Evolutionary conservation across 768 basidiomycete species (phyloP).

Genomic region (Myochromella boudieri): DNA sequence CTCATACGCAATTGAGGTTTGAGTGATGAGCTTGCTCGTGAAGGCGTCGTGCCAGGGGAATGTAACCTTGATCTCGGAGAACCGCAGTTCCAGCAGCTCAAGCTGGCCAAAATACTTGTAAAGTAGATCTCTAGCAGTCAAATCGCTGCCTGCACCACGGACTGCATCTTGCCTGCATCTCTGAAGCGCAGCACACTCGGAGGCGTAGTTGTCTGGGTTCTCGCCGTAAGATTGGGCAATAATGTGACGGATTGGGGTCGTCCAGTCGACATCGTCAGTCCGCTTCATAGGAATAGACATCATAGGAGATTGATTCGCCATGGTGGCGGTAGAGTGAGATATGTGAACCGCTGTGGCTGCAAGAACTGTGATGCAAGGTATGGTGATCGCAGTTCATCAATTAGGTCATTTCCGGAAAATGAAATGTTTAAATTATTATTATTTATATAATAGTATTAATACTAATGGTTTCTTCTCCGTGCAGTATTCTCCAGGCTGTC

Average conservation of each 20-base stretch:
- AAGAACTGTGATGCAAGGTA: too few relatives aligned
- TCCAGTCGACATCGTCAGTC: conserved; percentile 98
- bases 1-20: conserved; percentile 96
- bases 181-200: conserved; percentile 84
- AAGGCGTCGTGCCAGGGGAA: conserved; percentile 99
- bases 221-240: conserved; percentile 95
- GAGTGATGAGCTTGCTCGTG: conserved; percentile 88
- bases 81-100: conserved; percentile 93
- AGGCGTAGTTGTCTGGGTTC: conserved; percentile 82
- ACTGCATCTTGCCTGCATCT: conserved; percentile 96
- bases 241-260: conserved; percentile 77
- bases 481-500: too few relatives aligned
- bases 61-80: conserved; percentile 93
- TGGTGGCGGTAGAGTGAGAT: too few relatives aligned
- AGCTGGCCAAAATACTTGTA: conserved; percentile 99
- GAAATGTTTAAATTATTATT: too few relatives aligned
- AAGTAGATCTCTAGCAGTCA: conserved; percentile 90
- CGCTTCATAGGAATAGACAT: conserved; percentile 90
- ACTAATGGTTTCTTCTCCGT: too few relatives aligned
- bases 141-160: conserved; percentile 92
- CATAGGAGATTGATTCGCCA: conserved; percentile 84
- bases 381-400: too few relatives aligned
- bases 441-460: too few relatives aligned
- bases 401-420: too few relatives aligned
- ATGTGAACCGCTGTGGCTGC: too few relatives aligned